A percentile compares a stretch with the other conserved stretches of the same genome.
Conservation (phyloP, 768 basidiomycete species). For the Termitomyces sp. region DNA sequence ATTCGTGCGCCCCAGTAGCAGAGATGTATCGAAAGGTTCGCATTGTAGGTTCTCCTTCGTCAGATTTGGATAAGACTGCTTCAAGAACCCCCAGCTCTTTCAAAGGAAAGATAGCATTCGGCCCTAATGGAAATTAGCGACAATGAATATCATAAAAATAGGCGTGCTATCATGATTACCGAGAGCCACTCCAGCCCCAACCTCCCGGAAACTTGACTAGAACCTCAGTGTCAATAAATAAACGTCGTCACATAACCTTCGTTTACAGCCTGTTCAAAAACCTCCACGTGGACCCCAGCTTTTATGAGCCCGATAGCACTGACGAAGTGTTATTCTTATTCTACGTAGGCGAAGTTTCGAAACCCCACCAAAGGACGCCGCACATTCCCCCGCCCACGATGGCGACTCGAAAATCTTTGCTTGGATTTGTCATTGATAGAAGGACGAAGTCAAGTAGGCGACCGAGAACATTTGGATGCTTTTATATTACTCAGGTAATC, state of each 20-base stretch:
- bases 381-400: conserved; percentile 54
- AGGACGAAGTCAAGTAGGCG: not conserved
- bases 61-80: conserved; percentile 29
- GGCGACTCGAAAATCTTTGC: conserved; percentile 41
- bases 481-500: no score
- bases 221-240: not conserved
- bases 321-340: not conserved
- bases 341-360: not conserved
- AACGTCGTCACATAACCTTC: not conserved
- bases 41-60: conserved; percentile 24
- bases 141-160: not conserved
- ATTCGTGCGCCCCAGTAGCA: conserved; percentile 34
- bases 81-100: conserved; percentile 38
- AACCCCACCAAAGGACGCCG: conserved; percentile 36
- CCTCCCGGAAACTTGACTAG: conserved; percentile 42
- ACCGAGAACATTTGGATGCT: not conserved
- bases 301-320: conserved; percentile 37
- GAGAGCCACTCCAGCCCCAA: conserved; percentile 50
- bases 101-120: conserved; percentile 44
- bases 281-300: conserved; percentile 35
- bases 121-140: conserved; percentile 24
- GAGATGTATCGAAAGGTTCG: conserved; percentile 35
- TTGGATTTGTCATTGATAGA: not conserved
- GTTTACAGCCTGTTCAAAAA: conserved; percentile 48
- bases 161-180: conserved; percentile 22